Evolutionary conservation across 331 rosid species (phyloP).

Genomic region (Phaseolus coccineus): DNA sequence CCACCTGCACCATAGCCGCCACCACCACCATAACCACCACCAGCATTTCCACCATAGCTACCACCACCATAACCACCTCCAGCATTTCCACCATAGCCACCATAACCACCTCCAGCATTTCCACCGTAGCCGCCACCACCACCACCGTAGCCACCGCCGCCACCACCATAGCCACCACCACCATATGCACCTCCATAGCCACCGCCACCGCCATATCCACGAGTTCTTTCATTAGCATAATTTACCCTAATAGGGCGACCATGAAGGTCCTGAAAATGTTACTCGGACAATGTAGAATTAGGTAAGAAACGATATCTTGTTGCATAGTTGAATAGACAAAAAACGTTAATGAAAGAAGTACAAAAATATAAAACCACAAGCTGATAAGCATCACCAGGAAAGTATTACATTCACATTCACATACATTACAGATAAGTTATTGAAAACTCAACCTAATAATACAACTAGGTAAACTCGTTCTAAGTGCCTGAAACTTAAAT

Average conservation of each 20-base stretch:
- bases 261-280: conserved; percentile 67
- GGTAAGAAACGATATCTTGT: neutral
- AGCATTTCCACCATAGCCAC: conserved; percentile 37
- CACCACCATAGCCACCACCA: conserved; percentile 29
- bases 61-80: conserved; percentile 31
- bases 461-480: neutral
- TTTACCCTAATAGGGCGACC: conserved; percentile 71
- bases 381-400: conserved; percentile 2
- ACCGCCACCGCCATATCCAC: conserved; percentile 50
- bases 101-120: neutral
- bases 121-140: conserved; percentile 38
- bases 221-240: conserved; percentile 72
- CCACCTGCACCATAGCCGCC: conserved; percentile 50
- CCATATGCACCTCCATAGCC: neutral
- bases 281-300: neutral
- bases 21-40: conserved; percentile 22
- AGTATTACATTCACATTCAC: neutral
- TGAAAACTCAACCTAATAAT: neutral
- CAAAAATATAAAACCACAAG: neutral
- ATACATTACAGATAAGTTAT: neutral
- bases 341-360: neutral
- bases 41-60: conserved; percentile 22
- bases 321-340: neutral
- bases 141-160: neutral
- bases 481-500: neutral